These are phyloP conservation scores for Fusarium paranaense DNA, from an alignment of 2,329 filamentous ascomycete genomes.

Conservation along the genomic window DNA sequence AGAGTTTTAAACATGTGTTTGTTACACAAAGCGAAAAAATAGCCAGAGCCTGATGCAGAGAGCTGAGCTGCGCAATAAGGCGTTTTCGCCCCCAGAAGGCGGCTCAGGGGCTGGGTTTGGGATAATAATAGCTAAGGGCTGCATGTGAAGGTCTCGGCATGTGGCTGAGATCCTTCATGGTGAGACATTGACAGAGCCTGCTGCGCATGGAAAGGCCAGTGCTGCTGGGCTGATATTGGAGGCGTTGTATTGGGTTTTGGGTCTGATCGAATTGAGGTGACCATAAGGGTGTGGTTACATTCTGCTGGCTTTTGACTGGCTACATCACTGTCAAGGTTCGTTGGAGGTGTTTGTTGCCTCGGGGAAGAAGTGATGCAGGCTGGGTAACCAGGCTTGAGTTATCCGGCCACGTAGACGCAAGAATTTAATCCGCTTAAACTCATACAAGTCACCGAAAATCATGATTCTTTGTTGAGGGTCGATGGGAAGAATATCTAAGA, in stretches of 20 bases:
- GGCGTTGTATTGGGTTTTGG: background rate
- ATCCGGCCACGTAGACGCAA: no score
- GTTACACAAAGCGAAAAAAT: background rate
- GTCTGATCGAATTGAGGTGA: background rate
- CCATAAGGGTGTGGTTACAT: background rate
- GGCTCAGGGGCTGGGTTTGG: background rate
- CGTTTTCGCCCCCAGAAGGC: background rate
- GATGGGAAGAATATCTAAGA: background rate
- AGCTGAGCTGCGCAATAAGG: background rate
- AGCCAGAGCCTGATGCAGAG: background rate
- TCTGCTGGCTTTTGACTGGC: background rate
- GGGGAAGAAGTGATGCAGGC: background rate
- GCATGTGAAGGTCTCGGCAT: background rate
- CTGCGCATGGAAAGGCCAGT: background rate
- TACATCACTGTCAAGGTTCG: background rate
- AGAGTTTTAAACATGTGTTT: background rate
- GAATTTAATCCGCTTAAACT: background rate
- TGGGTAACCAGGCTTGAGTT: background rate
- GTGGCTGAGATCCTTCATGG: background rate
- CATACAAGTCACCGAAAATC: background rate
- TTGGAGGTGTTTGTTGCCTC: background rate
- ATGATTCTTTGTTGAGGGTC: background rate
- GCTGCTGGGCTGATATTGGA: background rate
- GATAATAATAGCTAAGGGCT: background rate
- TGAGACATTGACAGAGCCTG: background rate